Base-by-base conservation (phyloP, 371 early-diverging fungal genomes). In the Spraguea lophii region DNA sequence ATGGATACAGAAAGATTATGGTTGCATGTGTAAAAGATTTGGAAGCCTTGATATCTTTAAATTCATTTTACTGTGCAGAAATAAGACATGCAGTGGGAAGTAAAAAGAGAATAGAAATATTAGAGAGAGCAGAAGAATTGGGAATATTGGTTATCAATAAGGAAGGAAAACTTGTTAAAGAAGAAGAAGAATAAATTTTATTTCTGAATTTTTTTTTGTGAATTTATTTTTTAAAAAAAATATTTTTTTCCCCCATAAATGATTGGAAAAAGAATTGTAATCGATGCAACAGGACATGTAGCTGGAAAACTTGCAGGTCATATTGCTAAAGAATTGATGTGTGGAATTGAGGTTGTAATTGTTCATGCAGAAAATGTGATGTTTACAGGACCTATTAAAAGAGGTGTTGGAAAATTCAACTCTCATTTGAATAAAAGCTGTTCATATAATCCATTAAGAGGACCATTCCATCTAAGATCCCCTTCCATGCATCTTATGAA, bases 221-320 rank as follows among this genome's bases (percentile, higher is more conserved):
- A n/a, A n/a, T n/a, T n/a, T n/a, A n/a, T n/a, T n/a, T n/a, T 9
- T 10, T n/a, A 34, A n/a, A 10, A 34, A 10, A n/a, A 34, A n/a
- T n/a, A 34, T 9, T n/a, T 10, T 34, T 34, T 34, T 34, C 34
- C 34, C 30, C 30, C 30, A 4, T 7, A 30, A 30, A 30, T 30
- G 30, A 12, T 7, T 12, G 12, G 52, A 36, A 61, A 63, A 49
- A 43, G 59, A 45, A 75, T 92, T 75, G 83, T 97, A 72, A 85
- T 98, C 75, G 95, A 98, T 78, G 99, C 78, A 71, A 90, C 89
- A 76, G 95, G 84, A 65, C 99, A 98, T 76, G 78, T 98, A 56
- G 76, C 87, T 66, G 97, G 99, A 71, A 93, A 94, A 70, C 79
- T 98, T 51, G 88, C 93, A 61, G 81, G 92, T 55, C 83, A 84